phyloP scores from a whole-genome alignment of 306 rosid genomes.

The Sophora flavescens region DNA sequence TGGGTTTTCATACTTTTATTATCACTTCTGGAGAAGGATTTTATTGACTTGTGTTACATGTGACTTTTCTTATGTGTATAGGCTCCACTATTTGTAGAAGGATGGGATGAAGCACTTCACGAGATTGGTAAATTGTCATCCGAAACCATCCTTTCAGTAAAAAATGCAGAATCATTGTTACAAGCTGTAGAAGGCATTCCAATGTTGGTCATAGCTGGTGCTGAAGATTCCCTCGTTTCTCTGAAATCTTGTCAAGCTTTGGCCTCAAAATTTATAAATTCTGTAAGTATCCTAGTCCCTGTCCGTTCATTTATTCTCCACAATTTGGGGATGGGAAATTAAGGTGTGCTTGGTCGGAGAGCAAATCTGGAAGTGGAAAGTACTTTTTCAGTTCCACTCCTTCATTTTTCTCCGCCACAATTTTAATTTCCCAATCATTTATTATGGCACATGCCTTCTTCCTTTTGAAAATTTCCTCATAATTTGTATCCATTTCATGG shows the following conservation, averaged over 20 bases:
- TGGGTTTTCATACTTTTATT: slow-evolving; percentile 21
- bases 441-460: not conserved
- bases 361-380: too few species aligned
- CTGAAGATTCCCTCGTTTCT: slow-evolving; percentile 87
- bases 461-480: slow-evolving; percentile 8
- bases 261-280: slow-evolving; percentile 90
- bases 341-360: not conserved
- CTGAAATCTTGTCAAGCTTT: slow-evolving; percentile 78
- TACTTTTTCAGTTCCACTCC: not conserved
- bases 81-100: slow-evolving; percentile 91
- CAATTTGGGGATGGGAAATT: slow-evolving; percentile 11
- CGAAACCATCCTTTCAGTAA: slow-evolving; percentile 67
- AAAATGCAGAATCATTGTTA: slow-evolving; percentile 70
- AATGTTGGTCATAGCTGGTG: slow-evolving; percentile 82
- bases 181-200: slow-evolving; percentile 76
- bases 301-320: not conserved
- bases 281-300: slow-evolving; percentile 64
- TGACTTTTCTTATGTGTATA: slow-evolving; percentile 47
- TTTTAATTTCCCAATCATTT: slow-evolving; percentile 15
- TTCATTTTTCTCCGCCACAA: not conserved
- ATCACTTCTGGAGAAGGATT: slow-evolving; percentile 7
- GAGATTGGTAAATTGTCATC: slow-evolving; percentile 93
- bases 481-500: not conserved
- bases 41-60: slow-evolving; percentile 27
- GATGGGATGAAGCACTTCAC: slow-evolving; percentile 97